Conservation (phyloP, 768 basidiomycete species). For the Phaeolepiota aurea region DNA sequence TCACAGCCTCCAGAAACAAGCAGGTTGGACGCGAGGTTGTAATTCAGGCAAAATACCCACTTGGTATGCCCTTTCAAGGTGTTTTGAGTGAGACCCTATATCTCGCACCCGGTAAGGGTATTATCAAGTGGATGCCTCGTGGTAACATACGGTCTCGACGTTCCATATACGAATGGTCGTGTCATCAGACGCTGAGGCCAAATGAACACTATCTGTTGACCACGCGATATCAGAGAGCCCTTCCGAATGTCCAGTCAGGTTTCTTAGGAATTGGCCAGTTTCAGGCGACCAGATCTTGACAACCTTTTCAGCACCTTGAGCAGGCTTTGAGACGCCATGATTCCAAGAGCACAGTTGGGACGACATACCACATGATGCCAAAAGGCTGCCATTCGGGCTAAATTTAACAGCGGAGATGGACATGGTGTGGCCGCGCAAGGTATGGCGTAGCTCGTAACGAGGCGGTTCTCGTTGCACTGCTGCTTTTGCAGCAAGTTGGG, state of each 20-base stretch:
- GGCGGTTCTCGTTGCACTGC: slow-evolving; percentile 38
- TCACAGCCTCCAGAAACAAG: slow-evolving; percentile 92
- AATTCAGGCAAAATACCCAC: slow-evolving; percentile 89
- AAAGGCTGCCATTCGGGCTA: slow-evolving; percentile 75
- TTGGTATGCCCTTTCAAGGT: slow-evolving; percentile 75
- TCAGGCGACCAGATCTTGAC: slow-evolving; percentile 82
- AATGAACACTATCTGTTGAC: slow-evolving; percentile 73
- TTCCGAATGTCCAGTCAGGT: slow-evolving; percentile 66
- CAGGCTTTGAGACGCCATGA: slow-evolving; percentile 1
- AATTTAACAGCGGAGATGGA: slow-evolving; percentile 89
- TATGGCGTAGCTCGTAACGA: slow-evolving; percentile 62
- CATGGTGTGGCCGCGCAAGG: slow-evolving; percentile 68
- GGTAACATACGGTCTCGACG: slow-evolving; percentile 60
- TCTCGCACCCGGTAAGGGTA: neutral
- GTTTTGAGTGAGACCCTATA: slow-evolving; percentile 63
- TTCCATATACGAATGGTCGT: slow-evolving; percentile 86
- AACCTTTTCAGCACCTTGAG: slow-evolving; percentile 62
- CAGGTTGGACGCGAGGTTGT: slow-evolving; percentile 79
- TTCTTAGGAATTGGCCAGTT: slow-evolving; percentile 69
- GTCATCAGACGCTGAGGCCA: slow-evolving; percentile 93
- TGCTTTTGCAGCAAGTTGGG: slow-evolving; percentile 21
- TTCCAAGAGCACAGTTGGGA: slow-evolving; percentile 6
- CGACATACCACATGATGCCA: slow-evolving; percentile 84
- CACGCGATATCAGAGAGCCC: slow-evolving; percentile 89
- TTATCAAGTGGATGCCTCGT: neutral